phyloP scores from a whole-genome alignment of 768 basidiomycete genomes.

The Tulasnella sp. region DNA sequence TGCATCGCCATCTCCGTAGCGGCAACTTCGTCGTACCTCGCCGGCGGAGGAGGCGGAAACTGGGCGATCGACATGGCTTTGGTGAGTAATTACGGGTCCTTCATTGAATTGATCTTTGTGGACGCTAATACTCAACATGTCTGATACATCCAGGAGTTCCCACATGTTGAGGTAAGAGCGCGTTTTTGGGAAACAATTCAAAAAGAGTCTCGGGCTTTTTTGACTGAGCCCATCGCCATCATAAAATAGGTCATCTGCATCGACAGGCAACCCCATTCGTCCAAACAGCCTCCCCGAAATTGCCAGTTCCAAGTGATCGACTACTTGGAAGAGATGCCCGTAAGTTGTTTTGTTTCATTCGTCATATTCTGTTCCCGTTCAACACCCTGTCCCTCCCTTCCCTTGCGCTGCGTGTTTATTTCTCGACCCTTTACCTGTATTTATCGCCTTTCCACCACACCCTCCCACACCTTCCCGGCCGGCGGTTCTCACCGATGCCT shows the following conservation, averaged over 20 bases:
- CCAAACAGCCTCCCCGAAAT: slow-evolving; percentile 1
- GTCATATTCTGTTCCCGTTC: not conserved
- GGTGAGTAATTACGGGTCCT: slow-evolving; percentile 5
- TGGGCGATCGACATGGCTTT: slow-evolving; percentile 26
- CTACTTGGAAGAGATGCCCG: slow-evolving; percentile 4
- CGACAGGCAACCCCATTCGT: not conserved
- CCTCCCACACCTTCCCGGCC: not conserved
- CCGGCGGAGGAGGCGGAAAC: slow-evolving; percentile 9
- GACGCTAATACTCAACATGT: not conserved
- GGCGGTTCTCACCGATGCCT: not conserved
- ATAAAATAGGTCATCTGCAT: not conserved
- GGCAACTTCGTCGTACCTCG: not conserved
- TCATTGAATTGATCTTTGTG: not conserved
- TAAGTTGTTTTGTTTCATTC: not conserved
- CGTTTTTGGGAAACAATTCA: not conserved
- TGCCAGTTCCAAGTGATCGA: not conserved
- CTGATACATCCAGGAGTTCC: slow-evolving; percentile 2
- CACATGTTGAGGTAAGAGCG: slow-evolving; percentile 15
- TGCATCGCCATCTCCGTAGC: not conserved
- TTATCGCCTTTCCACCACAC: not conserved
- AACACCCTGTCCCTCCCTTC: not conserved
- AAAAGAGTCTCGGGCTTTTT: not conserved
- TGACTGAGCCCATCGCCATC: not conserved
- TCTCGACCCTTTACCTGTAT: slow-evolving; percentile 4
- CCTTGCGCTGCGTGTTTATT: not conserved